A percentile compares a stretch with the other conserved stretches of the same genome.
Conservation (phyloP, 352 stramenopile species). For the Phytophthora boehmeriae region DNA sequence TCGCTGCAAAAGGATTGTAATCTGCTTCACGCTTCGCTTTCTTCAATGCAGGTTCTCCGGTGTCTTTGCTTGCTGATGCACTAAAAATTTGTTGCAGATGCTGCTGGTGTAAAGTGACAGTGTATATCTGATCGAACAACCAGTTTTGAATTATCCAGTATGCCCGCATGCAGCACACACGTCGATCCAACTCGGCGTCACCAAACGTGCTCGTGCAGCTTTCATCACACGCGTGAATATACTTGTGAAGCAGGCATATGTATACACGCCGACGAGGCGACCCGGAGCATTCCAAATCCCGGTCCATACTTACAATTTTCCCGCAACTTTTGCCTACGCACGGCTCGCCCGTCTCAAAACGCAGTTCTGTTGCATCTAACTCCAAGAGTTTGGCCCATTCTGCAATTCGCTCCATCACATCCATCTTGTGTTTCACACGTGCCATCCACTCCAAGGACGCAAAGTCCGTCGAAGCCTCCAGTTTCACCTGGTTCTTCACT, state of each 20-base stretch:
- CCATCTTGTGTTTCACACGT: slow-evolving; percentile 87
- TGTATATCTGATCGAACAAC: slow-evolving; percentile 74
- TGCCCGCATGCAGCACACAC: slow-evolving; percentile 72
- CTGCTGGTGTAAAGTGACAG: slow-evolving; percentile 16
- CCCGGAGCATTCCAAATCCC: slow-evolving; percentile 74
- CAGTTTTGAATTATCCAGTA: slow-evolving; percentile 85
- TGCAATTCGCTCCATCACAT: slow-evolving; percentile 80
- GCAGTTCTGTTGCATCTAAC: slow-evolving; percentile 67
- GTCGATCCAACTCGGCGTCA: slow-evolving; percentile 63
- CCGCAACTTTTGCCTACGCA: slow-evolving; percentile 65
- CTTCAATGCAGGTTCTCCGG: slow-evolving; percentile 9
- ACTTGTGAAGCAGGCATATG: slow-evolving; percentile 79
- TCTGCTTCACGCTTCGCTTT: slow-evolving; percentile 24
- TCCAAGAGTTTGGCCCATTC: slow-evolving; percentile 72
- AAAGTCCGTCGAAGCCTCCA: slow-evolving; percentile 77
- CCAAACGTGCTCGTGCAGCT: slow-evolving; percentile 65
- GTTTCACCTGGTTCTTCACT: slow-evolving; percentile 64
- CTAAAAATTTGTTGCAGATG: slow-evolving; percentile 21
- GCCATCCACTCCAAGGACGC: slow-evolving; percentile 85
- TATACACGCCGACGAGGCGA: slow-evolving; percentile 74
- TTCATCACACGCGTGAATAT: slow-evolving; percentile 84
- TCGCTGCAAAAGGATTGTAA: not conserved
- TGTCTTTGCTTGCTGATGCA: slow-evolving; percentile 13
- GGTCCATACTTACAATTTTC: slow-evolving; percentile 86
- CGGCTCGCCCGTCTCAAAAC: slow-evolving; percentile 72